Percentiles rank a stretch among this genome's conserved stretches.
Conservation (phyloP, 2,329 filamentous ascomycete species). For the Exophiala sideris region DNA sequence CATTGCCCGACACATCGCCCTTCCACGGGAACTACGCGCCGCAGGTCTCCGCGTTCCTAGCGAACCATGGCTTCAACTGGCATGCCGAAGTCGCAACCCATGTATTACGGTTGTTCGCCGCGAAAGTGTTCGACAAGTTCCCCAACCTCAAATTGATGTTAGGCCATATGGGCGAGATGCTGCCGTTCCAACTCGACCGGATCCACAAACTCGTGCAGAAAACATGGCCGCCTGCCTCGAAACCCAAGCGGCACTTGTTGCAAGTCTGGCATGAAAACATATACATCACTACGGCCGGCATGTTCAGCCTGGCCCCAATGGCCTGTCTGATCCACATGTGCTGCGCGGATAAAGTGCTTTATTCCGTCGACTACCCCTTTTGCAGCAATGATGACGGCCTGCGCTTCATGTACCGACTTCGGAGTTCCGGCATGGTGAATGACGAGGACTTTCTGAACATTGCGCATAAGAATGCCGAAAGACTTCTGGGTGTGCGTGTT, state of each 20-base stretch:
- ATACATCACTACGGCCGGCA: slow-evolving; percentile 57
- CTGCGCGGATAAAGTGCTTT: slow-evolving; percentile 51
- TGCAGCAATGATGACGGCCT: slow-evolving; percentile 48
- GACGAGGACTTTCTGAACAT: slow-evolving; percentile 50
- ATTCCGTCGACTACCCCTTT: slow-evolving; percentile 59
- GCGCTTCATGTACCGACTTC: slow-evolving; percentile 49
- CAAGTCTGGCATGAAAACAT: slow-evolving; percentile 56
- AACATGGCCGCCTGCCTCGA: slow-evolving; percentile 24
- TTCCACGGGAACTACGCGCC: slow-evolving; percentile 21
- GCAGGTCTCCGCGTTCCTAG: slow-evolving; percentile 14
- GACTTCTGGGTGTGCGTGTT: slow-evolving; percentile 35
- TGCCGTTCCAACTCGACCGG: slow-evolving; percentile 55
- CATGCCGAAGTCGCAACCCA: slow-evolving; percentile 38
- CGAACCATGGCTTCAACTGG: slow-evolving; percentile 30
- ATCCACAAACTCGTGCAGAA: slow-evolving; percentile 19
- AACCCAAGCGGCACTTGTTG: slow-evolving; percentile 34
- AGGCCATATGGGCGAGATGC: slow-evolving; percentile 52
- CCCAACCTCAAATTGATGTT: slow-evolving; percentile 55
- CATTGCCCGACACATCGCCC: slow-evolving; percentile 30
- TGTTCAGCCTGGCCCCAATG: slow-evolving; percentile 50
- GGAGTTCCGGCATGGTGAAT: slow-evolving; percentile 49
- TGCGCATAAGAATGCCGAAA: slow-evolving; percentile 51
- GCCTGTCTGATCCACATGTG: slow-evolving; percentile 36
- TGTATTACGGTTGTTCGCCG: slow-evolving; percentile 46
- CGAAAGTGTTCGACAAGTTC: slow-evolving; percentile 54